Evolutionary conservation across 176 grass and related monocot species (phyloP).

Genomic region (Carex littledalei): DNA sequence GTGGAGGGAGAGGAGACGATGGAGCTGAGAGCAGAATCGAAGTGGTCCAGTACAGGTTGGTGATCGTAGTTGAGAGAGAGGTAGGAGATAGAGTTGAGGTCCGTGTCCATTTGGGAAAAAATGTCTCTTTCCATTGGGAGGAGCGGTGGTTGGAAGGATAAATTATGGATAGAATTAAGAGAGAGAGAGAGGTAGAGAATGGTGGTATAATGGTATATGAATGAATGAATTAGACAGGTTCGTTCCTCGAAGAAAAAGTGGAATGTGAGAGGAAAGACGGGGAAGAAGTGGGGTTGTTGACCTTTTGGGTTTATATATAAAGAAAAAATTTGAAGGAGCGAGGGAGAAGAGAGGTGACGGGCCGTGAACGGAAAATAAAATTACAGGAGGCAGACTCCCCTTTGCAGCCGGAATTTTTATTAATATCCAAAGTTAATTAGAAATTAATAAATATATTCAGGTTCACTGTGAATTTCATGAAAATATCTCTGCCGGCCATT

Average conservation of each 20-base stretch:
- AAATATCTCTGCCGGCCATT: no score
- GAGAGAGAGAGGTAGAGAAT: background rate
- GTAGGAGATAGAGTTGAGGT: slow-evolving; percentile 18
- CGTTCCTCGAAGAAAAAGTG: background rate
- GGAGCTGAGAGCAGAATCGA: slow-evolving; percentile 49
- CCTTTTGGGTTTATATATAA: slow-evolving; percentile 12
- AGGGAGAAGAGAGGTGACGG: slow-evolving; percentile 5
- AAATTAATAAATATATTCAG: no score
- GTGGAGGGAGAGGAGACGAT: slow-evolving; percentile 42
- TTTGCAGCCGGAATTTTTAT: no score
- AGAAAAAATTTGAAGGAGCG: background rate
- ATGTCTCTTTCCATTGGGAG: slow-evolving; percentile 12
- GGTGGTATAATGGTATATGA: background rate
- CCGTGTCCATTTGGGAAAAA: slow-evolving; percentile 17
- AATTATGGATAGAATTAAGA: background rate
- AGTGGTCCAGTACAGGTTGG: background rate
- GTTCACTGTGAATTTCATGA: no score
- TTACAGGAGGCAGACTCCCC: background rate
- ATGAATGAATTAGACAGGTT: background rate
- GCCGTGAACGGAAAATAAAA: slow-evolving; percentile 26
- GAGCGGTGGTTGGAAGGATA: background rate
- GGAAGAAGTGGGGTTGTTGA: slow-evolving; percentile 22
- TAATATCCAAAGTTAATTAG: no score
- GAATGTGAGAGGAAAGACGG: background rate
- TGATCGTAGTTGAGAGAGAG: slow-evolving; percentile 21